A percentile compares a stretch with the other conserved stretches of the same genome.
Evolutionary conservation across 116 monocot species (phyloP).

Genomic region (Zostera marina): DNA sequence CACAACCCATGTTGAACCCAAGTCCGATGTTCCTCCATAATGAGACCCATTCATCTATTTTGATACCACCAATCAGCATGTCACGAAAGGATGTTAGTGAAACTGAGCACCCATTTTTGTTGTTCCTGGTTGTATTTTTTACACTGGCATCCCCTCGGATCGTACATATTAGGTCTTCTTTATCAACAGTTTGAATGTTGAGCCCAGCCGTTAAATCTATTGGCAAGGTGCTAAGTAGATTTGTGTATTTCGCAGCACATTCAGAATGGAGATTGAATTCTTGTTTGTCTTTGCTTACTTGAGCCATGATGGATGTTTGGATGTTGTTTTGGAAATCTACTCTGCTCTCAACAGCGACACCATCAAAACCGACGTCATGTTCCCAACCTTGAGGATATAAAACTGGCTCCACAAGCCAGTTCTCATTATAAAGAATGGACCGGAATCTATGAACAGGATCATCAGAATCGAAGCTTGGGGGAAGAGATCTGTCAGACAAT

Average conservation of each 20-base stretch:
- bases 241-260: constrained; percentile 18
- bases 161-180: constrained; percentile 40
- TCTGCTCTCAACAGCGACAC: constrained; percentile 50
- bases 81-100: constrained; percentile 50
- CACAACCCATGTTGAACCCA: constrained; percentile 27
- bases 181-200: constrained; percentile 52
- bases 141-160: constrained; percentile 36
- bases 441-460: constrained; percentile 52
- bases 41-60: constrained; percentile 55
- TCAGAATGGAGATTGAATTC: constrained; percentile 57
- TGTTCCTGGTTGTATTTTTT: constrained; percentile 16
- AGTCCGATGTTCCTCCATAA: constrained; percentile 40
- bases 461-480: constrained; percentile 60
- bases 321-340: constrained; percentile 22
- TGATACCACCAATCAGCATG: constrained; percentile 40
- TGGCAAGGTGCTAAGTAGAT: constrained; percentile 8
- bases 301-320: constrained; percentile 34
- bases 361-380: constrained; percentile 89
- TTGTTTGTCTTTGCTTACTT: constrained; percentile 80
- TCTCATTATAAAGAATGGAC: constrained; percentile 26
- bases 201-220: constrained; percentile 16
- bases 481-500: constrained; percentile 47
- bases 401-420: constrained; percentile 59
- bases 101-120: constrained; percentile 40
- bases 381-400: constrained; percentile 92